Percentiles rank a stretch among this genome's conserved stretches.
These are phyloP conservation scores for Yamadazyma scolyti DNA, from an alignment of 805 yeast genomes.

Conservation along the genomic window DNA sequence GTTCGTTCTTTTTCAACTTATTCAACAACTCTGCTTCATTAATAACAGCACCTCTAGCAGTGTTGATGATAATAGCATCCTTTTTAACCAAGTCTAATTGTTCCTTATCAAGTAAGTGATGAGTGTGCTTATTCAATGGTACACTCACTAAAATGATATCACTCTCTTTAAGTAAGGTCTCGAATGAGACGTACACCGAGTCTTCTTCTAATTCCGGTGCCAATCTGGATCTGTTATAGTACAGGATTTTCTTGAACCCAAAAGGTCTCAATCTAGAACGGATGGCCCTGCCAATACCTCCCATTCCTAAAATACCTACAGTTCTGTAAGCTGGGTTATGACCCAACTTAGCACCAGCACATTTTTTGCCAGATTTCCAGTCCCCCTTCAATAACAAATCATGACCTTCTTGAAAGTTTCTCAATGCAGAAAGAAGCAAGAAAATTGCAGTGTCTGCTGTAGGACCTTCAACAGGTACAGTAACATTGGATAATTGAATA, in stretches of 20 bases:
- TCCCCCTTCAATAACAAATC: conserved; percentile 51
- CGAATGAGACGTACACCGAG: conserved; percentile 68
- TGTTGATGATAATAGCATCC: conserved; percentile 74
- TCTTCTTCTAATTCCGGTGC: conserved; percentile 61
- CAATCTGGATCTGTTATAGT: conserved; percentile 66
- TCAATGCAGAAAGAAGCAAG: conserved; percentile 57
- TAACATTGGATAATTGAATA: conserved; percentile 67
- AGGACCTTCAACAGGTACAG: conserved; percentile 62
- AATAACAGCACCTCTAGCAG: conserved; percentile 85
- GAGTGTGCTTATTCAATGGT: conserved; percentile 72
- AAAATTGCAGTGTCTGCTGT: conserved; percentile 72
- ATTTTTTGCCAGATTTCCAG: conserved; percentile 49
- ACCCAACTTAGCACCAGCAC: conserved; percentile 58
- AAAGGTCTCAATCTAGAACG: conserved; percentile 70
- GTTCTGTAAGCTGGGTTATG: conserved; percentile 71
- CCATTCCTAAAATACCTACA: conserved; percentile 83
- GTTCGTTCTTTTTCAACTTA: conserved; percentile 58
- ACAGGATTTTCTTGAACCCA: conserved; percentile 67
- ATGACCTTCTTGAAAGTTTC: conserved; percentile 65
- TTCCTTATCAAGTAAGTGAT: conserved; percentile 61
- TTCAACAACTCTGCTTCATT: conserved; percentile 59
- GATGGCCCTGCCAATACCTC: conserved; percentile 85
- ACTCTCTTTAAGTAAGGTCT: conserved; percentile 57
- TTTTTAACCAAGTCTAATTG: conserved; percentile 68
- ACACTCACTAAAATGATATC: conserved; percentile 74